Conservation (phyloP, 805 yeast genomes). For the Sugiyamaella marilandica region DNA sequence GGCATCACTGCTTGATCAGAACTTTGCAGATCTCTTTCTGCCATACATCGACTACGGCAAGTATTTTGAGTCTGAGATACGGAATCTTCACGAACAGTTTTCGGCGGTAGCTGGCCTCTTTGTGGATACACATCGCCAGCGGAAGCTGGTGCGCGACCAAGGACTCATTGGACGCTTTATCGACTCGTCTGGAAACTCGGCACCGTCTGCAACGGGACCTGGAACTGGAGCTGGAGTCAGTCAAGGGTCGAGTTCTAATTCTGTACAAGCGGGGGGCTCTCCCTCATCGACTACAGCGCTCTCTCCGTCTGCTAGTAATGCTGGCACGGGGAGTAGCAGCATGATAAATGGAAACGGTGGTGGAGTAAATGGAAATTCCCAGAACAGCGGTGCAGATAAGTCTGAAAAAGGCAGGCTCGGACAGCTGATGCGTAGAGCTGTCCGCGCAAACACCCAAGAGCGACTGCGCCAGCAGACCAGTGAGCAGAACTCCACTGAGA, state of each 20-base stretch:
- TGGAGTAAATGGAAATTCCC: not conserved
- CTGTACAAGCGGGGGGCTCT: too few relatives aligned
- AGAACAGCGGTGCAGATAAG: constrained; percentile 16
- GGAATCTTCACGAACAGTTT: constrained; percentile 47
- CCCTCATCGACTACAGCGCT: not conserved
- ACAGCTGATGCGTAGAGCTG: constrained; percentile 26
- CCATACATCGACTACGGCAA: constrained; percentile 61
- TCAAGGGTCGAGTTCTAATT: not conserved
- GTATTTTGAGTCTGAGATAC: constrained; percentile 69
- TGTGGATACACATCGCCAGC: constrained; percentile 38
- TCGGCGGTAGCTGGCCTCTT: constrained; percentile 44
- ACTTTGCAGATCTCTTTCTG: constrained; percentile 65
- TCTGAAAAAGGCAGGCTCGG: constrained; percentile 32
- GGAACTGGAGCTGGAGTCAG: too few relatives aligned
- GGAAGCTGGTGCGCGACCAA: constrained; percentile 33
- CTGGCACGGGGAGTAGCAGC: too few relatives aligned
- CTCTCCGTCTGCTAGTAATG: not conserved
- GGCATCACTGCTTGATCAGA: constrained; percentile 56
- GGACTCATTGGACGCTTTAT: constrained; percentile 18
- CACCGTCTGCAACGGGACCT: not conserved
- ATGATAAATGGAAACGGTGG: constrained; percentile 10
- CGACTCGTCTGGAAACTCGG: constrained; percentile 13
- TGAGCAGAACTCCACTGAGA: not conserved
- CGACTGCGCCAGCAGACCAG: not conserved
- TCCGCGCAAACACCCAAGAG: constrained; percentile 4